Conservation (phyloP, 2,329 filamentous ascomycete genomes). For the Epichloe scottii region DNA sequence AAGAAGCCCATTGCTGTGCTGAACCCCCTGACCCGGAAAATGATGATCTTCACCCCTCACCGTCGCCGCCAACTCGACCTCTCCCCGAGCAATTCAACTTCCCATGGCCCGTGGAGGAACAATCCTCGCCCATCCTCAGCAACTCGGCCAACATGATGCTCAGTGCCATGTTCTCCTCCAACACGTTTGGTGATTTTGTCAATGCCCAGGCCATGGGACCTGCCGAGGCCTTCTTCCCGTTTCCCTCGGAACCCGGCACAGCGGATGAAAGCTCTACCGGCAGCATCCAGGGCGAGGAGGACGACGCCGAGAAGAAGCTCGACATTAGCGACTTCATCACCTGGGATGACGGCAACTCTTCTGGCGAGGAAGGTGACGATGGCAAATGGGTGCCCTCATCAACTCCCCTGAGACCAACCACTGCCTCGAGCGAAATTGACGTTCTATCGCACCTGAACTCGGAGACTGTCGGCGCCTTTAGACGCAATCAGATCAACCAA, state of each 20-base stretch:
- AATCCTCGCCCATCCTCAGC: slow-evolving; percentile 45
- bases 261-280: slow-evolving; percentile 34
- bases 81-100: slow-evolving; percentile 44
- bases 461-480: slow-evolving; percentile 67
- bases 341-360: slow-evolving; percentile 46
- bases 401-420: slow-evolving; percentile 38
- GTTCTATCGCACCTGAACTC: slow-evolving; percentile 47
- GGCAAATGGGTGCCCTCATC: slow-evolving; percentile 36
- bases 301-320: slow-evolving; percentile 51
- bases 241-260: slow-evolving; percentile 45
- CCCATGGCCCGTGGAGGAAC: slow-evolving; percentile 28
- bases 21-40: slow-evolving; percentile 44
- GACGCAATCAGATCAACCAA: slow-evolving; percentile 51
- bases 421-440: slow-evolving; percentile 34
- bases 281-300: slow-evolving; percentile 37
- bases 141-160: slow-evolving; percentile 69
- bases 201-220: slow-evolving; percentile 58
- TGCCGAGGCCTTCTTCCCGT: slow-evolving; percentile 64
- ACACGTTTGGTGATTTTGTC: slow-evolving; percentile 43
- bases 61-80: slow-evolving; percentile 36
- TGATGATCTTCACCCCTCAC: slow-evolving; percentile 51
- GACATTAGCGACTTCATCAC: slow-evolving; percentile 63
- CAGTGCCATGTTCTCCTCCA: slow-evolving; percentile 52
- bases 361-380: slow-evolving; percentile 45
- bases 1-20: slow-evolving; percentile 47